Evolutionary conservation across 441 rosid genomes (phyloP).

Genomic region (Isatis lusitanica): DNA sequence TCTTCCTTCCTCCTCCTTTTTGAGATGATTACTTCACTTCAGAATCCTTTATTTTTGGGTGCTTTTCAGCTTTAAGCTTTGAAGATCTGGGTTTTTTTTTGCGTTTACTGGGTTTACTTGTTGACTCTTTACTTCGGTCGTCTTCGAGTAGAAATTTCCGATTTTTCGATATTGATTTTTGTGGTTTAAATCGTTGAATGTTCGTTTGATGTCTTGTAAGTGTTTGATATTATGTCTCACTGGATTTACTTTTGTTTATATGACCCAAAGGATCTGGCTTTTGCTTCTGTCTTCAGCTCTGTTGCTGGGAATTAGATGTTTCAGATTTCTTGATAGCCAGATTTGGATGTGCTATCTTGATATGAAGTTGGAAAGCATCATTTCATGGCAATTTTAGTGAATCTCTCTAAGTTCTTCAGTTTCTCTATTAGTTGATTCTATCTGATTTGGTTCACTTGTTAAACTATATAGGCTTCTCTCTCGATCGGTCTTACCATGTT

Average conservation of each 20-base stretch:
- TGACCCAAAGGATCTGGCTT: slow-evolving; percentile 25
- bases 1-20: background rate
- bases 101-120: slow-evolving; percentile 22
- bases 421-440: slow-evolving; percentile 1
- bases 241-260: background rate
- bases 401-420: background rate
- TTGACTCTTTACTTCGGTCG: slow-evolving; percentile 30
- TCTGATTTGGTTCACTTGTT: slow-evolving; percentile 18
- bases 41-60: background rate
- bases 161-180: background rate
- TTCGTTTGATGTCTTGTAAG: background rate
- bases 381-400: background rate
- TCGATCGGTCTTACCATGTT: slow-evolving; percentile 55
- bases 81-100: slow-evolving; percentile 27
- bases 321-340: slow-evolving; percentile 1
- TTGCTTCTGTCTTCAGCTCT: background rate
- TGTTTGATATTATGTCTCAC: slow-evolving; percentile 23
- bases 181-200: background rate
- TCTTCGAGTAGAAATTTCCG: slow-evolving; percentile 24
- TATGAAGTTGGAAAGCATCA: background rate
- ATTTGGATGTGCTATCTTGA: background rate
- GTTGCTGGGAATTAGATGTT: background rate
- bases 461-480: slow-evolving; percentile 59
- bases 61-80: background rate
- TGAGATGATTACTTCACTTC: background rate